Conservation (phyloP, 768 basidiomycete species). For the Mycena venus region DNA sequence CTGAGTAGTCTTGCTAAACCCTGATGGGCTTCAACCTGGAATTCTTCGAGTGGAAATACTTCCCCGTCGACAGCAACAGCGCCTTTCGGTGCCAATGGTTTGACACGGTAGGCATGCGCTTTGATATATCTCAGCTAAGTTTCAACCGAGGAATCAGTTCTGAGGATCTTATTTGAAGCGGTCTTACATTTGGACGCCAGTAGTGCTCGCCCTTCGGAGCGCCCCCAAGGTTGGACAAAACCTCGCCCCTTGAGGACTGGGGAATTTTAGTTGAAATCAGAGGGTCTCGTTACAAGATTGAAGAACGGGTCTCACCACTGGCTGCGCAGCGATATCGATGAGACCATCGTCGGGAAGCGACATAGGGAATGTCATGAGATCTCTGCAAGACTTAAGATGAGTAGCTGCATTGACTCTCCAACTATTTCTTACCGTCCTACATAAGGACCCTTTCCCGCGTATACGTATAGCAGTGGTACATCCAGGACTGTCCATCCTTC, state of each 20-base stretch:
- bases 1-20: conserved; percentile 77
- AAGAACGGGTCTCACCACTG: conserved; percentile 58
- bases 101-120: conserved; percentile 79
- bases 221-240: conserved; percentile 70
- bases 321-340: conserved; percentile 80
- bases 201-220: conserved; percentile 67
- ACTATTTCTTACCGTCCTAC: conserved; percentile 65
- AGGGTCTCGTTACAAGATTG: too few relatives aligned
- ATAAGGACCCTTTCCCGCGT: conserved; percentile 85
- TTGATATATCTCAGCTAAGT: conserved; percentile 79
- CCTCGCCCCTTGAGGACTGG: conserved; percentile 64
- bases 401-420: background rate
- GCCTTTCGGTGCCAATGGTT: conserved; percentile 67
- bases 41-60: conserved; percentile 78
- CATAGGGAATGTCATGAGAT: conserved; percentile 77
- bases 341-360: conserved; percentile 84
- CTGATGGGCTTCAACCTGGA: conserved; percentile 82
- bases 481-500: conserved; percentile 82
- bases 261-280: background rate
- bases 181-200: conserved; percentile 72
- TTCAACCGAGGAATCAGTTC: conserved; percentile 18
- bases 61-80: conserved; percentile 85
- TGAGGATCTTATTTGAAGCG: conserved; percentile 6
- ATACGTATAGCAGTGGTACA: conserved; percentile 76
- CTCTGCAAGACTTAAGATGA: background rate